Conservation (phyloP, 371 early-diverging fungal genomes). For the Coemansia sp. region DNA sequence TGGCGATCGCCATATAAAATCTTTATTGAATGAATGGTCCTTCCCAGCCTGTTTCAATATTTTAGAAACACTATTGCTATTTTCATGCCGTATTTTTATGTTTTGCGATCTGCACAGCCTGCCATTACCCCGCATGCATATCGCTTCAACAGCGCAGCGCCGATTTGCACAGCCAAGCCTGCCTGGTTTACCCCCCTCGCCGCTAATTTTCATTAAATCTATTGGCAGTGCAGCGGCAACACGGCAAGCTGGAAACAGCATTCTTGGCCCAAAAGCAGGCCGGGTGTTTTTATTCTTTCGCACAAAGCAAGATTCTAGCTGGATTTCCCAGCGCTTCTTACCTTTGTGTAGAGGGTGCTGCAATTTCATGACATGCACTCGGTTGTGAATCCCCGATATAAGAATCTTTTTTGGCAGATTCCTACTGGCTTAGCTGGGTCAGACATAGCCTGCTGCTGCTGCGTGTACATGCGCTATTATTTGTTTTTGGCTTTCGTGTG, state of each 20-base stretch:
- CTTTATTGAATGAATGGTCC: background rate
- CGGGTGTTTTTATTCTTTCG: background rate
- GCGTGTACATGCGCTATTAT: background rate
- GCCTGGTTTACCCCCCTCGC: too few relatives aligned
- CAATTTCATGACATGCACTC: background rate
- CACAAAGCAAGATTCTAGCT: background rate
- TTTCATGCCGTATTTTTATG: background rate
- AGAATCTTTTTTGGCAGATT: background rate
- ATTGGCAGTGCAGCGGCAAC: too few relatives aligned
- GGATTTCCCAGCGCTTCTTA: background rate
- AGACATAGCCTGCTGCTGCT: background rate
- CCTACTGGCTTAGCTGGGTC: background rate
- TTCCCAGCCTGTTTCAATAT: conserved; percentile 2
- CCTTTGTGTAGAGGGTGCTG: conserved; percentile 5
- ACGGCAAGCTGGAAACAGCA: background rate
- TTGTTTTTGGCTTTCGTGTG: background rate
- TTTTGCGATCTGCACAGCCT: conserved; percentile 1
- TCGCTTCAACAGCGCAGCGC: background rate
- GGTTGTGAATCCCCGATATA: conserved; percentile 5
- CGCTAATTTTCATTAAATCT: too few relatives aligned
- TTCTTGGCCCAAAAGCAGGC: background rate
- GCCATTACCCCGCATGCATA: background rate
- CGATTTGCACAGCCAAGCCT: background rate
- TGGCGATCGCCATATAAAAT: conserved; percentile 5
- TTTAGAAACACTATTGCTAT: background rate